Base-by-base conservation (phyloP, 2,329 filamentous ascomycete genomes). In the Chaetomium globosum region DNA sequence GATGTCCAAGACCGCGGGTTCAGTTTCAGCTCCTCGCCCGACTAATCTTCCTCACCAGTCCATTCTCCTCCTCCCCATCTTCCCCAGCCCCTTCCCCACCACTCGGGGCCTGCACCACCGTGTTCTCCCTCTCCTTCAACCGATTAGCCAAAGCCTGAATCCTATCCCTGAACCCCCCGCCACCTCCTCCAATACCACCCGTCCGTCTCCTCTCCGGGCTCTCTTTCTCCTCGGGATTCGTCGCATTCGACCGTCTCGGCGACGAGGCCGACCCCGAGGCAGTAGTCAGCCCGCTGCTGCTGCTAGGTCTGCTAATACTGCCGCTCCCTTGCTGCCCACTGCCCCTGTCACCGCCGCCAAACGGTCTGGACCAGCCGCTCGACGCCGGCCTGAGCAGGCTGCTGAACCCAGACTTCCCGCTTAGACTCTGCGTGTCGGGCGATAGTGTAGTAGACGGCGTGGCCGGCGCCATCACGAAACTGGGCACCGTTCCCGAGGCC, bases 111-210 rank as follows among this genome's bases (percentile, higher is more conserved):
- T 43, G 73, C 13, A 71, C 71, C 10, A 69, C 66, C 52, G 65
- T 66, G 2, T 55, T 66, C 70, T 73, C 66, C 65, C 67, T 65
- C n/a, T 72, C 71, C 64, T 70, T 71, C 66, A 72, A 70, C 61
- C 71, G 70, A 49, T 66, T 62, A 31, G 69, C 70, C 57, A 74
- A 64, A 21, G 76, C 76, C 57, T 69, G 78, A 12, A 78, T 51
- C 67, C 75, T 80, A 30, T 78, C 78, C 33, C 73, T 73, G 6
- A 80, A 66, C 62, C 77, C 78, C 2, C 75, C 73, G 21, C 73
- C 67, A 6, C 73, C 72, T 10, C 53, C 53, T 28, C 52, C 52
- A n/a, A 43, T 43, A 12, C 58, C 59, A 9, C 68, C 70, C 12
- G 74, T 71, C 66, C 71, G 74, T 61, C 65, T 70, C 51, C 70